Percentiles rank a stretch among this genome's conserved stretches.
Evolutionary conservation across 257 asterid genomes (phyloP).

Genomic region (Craterostigma plantagineum): DNA sequence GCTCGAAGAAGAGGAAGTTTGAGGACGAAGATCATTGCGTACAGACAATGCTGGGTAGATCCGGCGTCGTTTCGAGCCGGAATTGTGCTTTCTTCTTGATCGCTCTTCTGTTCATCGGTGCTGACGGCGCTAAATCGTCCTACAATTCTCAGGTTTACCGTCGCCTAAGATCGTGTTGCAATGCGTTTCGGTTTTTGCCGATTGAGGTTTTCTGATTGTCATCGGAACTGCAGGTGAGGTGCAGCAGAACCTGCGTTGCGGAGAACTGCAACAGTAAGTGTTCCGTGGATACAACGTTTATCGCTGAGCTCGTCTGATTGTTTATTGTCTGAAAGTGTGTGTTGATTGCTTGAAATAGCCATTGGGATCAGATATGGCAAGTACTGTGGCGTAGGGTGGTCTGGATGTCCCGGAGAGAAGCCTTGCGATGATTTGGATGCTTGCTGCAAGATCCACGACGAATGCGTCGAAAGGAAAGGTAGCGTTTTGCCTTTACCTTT

Average conservation of each 20-base stretch:
- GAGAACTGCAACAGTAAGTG: slow-evolving; percentile 51
- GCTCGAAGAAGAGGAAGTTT: neutral
- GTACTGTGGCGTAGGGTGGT: slow-evolving; percentile 93
- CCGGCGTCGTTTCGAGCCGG: neutral
- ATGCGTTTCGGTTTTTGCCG: too few relatives aligned
- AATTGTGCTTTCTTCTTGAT: too few relatives aligned
- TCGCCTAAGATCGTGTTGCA: neutral
- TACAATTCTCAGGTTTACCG: neutral
- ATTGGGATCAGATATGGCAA: slow-evolving; percentile 76
- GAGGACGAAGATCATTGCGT: neutral
- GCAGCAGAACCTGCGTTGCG: slow-evolving; percentile 59
- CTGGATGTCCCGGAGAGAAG: slow-evolving; percentile 84
- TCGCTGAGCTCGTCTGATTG: neutral
- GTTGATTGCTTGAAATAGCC: slow-evolving; percentile 20
- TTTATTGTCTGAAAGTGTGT: too few relatives aligned
- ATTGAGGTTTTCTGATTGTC: slow-evolving; percentile 5
- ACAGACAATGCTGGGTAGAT: too few relatives aligned
- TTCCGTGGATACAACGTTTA: neutral
- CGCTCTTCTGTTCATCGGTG: too few relatives aligned
- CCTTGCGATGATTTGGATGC: slow-evolving; percentile 94
- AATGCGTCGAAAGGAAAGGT: slow-evolving; percentile 66
- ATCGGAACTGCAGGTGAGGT: slow-evolving; percentile 22
- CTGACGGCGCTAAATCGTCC: too few relatives aligned
- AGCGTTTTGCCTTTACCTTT: slow-evolving; percentile 8
- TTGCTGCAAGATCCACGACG: slow-evolving; percentile 79